Conservation (phyloP, 1,139 yeast species). For the Lodderomyces pseudojiufengensis region DNA sequence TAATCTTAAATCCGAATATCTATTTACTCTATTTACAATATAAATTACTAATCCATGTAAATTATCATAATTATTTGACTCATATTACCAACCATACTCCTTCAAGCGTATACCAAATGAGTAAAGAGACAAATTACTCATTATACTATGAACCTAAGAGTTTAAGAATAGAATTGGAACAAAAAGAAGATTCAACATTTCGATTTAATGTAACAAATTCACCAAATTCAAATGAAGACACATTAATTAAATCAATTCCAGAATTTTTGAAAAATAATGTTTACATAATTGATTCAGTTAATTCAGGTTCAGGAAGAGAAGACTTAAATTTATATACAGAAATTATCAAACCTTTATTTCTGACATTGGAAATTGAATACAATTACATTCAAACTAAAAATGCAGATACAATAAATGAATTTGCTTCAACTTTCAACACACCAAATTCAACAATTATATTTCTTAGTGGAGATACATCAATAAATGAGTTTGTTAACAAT, state of each 20-base stretch:
- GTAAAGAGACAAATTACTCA: too few relatives aligned
- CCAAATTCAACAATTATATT: conserved; percentile 46
- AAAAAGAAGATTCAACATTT: conserved; percentile 1
- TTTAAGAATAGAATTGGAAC: conserved; percentile 2
- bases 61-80: too few relatives aligned
- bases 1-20: too few relatives aligned
- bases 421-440: conserved; percentile 26
- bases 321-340: conserved; percentile 37
- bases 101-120: too few relatives aligned
- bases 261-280: conserved; percentile 8
- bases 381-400: conserved; percentile 38
- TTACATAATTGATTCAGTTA: conserved; percentile 47
- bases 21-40: too few relatives aligned
- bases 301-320: conserved; percentile 54
- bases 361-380: conserved; percentile 30
- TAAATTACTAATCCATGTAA: too few relatives aligned
- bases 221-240: background rate
- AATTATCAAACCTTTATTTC: conserved; percentile 46
- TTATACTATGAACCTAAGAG: conserved; percentile 1
- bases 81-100: too few relatives aligned
- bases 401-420: conserved; percentile 27
- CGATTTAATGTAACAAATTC: background rate
- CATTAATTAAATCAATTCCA: conserved; percentile 6
- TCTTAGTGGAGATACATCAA: conserved; percentile 83
- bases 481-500: conserved; percentile 69